A percentile compares a stretch with the other conserved stretches of the same genome.
These are phyloP conservation scores for Pyropia haitanensis DNA, from an alignment of 23 red algal species.

Conservation along the genomic window DNA sequence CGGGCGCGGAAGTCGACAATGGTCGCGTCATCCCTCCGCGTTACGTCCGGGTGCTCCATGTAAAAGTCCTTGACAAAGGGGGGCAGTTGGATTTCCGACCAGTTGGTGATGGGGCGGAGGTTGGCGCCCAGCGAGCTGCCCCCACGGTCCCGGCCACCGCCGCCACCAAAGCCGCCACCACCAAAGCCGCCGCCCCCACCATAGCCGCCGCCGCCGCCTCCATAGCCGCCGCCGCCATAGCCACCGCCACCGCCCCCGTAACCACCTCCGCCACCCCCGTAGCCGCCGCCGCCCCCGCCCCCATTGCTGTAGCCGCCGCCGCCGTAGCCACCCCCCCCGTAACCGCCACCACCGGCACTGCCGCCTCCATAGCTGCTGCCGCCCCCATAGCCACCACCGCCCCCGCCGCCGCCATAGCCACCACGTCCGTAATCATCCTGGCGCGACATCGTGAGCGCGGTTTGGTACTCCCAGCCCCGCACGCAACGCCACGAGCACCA, in stretches of 20 bases:
- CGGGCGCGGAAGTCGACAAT: slow-evolving; percentile 36
- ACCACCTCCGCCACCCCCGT: slow-evolving; percentile 21
- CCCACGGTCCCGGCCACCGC: slow-evolving; percentile 23
- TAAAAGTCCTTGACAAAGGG: slow-evolving; percentile 95
- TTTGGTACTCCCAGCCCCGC: too few species aligned
- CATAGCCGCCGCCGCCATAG: slow-evolving; percentile 7
- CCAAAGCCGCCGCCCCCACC: not conserved
- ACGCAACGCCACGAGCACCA: too few species aligned
- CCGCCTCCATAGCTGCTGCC: slow-evolving; percentile 18
- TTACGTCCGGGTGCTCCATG: slow-evolving; percentile 86
- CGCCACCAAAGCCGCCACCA: slow-evolving; percentile 36
- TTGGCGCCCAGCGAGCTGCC: slow-evolving; percentile 1
- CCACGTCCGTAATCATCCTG: slow-evolving; percentile 5
- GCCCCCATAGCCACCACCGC: slow-evolving; percentile 13
- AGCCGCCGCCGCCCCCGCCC: slow-evolving; percentile 3
- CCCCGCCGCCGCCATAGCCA: slow-evolving; percentile 16
- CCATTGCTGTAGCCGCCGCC: not conserved
- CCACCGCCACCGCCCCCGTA: slow-evolving; percentile 6
- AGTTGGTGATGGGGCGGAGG: too few species aligned
- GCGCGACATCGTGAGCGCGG: too few species aligned
- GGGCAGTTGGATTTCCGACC: slow-evolving; percentile 32
- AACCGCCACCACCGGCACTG: slow-evolving; percentile 7
- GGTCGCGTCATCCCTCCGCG: slow-evolving; percentile 26
- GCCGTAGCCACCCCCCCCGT: slow-evolving; percentile 26
- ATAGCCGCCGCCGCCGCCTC: slow-evolving; percentile 2